A percentile compares a stretch with the other conserved stretches of the same genome.
Evolutionary conservation across 352 stramenopile genomes (phyloP).

Genomic region (Globisporangium orthogonon): DNA sequence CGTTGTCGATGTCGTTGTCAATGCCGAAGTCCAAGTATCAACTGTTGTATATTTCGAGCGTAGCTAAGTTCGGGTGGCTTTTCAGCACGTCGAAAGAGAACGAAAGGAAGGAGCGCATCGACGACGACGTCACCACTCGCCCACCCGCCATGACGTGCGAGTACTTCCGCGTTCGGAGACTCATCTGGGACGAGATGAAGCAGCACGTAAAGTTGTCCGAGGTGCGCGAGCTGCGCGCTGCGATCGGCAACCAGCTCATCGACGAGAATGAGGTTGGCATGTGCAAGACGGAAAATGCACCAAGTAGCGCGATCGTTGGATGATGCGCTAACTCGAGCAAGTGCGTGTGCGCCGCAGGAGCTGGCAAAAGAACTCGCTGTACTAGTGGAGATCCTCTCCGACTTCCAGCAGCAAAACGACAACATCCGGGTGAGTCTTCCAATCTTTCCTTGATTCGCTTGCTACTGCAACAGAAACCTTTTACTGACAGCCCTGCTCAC

Average conservation of each 20-base stretch:
- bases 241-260: constrained; percentile 56
- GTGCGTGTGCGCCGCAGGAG: constrained; percentile 18
- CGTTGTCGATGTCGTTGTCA: too few species aligned
- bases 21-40: too few species aligned
- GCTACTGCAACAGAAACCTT: not conserved
- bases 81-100: too few species aligned
- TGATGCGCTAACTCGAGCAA: not conserved
- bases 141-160: constrained; percentile 25
- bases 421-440: constrained; percentile 40
- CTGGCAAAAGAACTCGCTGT: constrained; percentile 47
- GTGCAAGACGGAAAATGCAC: not conserved
- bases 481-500: not conserved
- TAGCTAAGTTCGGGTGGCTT: too few species aligned
- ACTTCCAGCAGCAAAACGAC: constrained; percentile 80
- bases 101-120: too few species aligned
- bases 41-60: too few species aligned
- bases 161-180: constrained; percentile 58
- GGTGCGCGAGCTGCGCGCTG: constrained; percentile 49
- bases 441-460: not conserved
- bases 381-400: constrained; percentile 65
- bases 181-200: constrained; percentile 77
- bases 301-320: too few species aligned
- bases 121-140: too few species aligned
- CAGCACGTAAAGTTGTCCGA: constrained; percentile 42
- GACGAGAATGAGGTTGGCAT: constrained; percentile 43